A percentile compares a stretch with the other conserved stretches of the same genome.
phyloP scores from a whole-genome alignment of 345 rosid genomes.

The Excoecaria cochinchinensis region DNA sequence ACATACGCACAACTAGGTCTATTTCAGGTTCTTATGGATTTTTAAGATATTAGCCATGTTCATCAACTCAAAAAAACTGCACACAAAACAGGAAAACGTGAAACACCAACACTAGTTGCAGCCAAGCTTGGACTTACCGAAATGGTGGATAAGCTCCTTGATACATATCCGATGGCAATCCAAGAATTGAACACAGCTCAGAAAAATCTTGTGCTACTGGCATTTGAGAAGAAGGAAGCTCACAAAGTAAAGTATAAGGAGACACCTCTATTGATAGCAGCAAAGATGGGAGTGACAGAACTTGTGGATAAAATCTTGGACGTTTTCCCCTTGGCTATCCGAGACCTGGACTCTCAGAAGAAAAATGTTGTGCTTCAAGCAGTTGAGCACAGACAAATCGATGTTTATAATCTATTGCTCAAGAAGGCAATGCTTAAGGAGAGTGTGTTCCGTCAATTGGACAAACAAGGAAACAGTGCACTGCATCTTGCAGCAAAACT shows the following conservation, averaged over 20 bases:
- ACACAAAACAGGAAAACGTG: no score
- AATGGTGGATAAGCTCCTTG: not conserved
- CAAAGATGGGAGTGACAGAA: conserved; percentile 1
- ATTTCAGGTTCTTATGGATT: no score
- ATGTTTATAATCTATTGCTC: conserved; percentile 12
- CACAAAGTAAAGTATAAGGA: not conserved
- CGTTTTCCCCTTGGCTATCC: not conserved
- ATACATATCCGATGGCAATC: not conserved
- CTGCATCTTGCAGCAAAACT: conserved; percentile 6
- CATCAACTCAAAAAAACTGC: no score
- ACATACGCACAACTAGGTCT: no score
- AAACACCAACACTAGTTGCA: no score
- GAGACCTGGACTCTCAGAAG: not conserved
- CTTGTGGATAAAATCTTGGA: conserved; percentile 1
- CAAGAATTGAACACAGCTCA: no score
- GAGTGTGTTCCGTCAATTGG: not conserved
- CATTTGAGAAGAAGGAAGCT: not conserved
- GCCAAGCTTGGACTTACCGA: no score
- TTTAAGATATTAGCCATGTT: no score
- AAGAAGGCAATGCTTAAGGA: not conserved
- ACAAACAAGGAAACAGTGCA: conserved; percentile 1
- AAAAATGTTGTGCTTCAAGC: conserved; percentile 24
- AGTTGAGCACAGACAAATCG: conserved; percentile 22
- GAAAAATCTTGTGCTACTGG: not conserved
- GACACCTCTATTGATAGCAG: not conserved